Base-by-base conservation (phyloP, 1,139 yeast genomes). In the Debaryomyces fabryi region DNA sequence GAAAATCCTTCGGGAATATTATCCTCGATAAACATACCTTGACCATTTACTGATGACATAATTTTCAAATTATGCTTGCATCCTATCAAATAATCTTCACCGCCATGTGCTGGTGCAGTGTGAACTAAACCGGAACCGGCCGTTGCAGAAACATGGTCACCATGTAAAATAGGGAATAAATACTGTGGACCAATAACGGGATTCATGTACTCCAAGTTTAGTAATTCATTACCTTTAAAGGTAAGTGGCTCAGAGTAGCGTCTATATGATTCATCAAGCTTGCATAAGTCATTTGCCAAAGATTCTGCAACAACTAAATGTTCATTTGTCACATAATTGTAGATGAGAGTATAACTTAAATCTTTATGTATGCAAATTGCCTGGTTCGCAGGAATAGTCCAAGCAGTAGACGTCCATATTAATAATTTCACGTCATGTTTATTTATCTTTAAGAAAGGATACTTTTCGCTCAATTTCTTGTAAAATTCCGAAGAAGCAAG, bases 391-490 rank as follows among this genome's bases (percentile, higher is more conserved):
- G 90, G 88, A 33, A 95, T 73, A 0, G 99, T 95, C 99, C 99
- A 93, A 0, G 99, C 98, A 1, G 99, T 93, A 1, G 97, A 91
- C 0, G 99, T 93, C 99, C 99, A 93, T 48, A 93, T 89, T 52
- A 87, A 69, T 59, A 61, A 57, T 39, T 54, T 60, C 18, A 68
- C 52, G 10, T 53, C 52, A 1, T 44, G 50, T 6, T 30, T 20
- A 3, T 37, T 39, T 27, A 53, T 36, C 4, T 42, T 30, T 12
- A 50, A 9, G 25, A 34, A 20, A 6, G 48, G 37, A 13, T 24
- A 49, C 25, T 42, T 42, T 1, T 38, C 13, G 3, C 44, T 33
- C 10, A 57, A 8, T n/a, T 42, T 21, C 2, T 45, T 39, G 39
- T 48, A 49, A 39, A 27, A 49, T 37, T 42, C 38, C 5, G 42